A percentile compares a stretch with the other conserved stretches of the same genome.
These are phyloP conservation scores for Sonneratia alba DNA, from an alignment of 345 rosid genomes.

Conservation along the genomic window DNA sequence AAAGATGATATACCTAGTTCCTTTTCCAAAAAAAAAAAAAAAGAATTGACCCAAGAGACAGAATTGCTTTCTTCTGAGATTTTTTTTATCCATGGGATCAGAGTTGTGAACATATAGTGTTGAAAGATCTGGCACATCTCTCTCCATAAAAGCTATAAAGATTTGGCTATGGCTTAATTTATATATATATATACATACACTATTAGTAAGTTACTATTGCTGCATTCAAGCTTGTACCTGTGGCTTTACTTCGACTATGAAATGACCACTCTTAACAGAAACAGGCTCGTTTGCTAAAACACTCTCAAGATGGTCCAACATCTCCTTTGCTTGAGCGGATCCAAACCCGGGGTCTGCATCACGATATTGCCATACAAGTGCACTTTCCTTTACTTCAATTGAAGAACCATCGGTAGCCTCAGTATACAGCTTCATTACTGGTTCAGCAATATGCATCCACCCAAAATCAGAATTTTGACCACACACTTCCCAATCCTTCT, in stretches of 20 bases:
- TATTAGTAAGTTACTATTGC: neutral
- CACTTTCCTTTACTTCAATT: constrained; percentile 51
- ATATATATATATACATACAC: neutral
- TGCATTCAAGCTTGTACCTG: constrained; percentile 26
- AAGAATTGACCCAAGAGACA: too few relatives aligned
- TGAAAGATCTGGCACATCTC: too few relatives aligned
- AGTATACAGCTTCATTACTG: constrained; percentile 48
- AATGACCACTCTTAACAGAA: constrained; percentile 48
- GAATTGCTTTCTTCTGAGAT: too few relatives aligned
- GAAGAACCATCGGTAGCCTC: constrained; percentile 60
- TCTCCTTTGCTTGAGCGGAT: constrained; percentile 51
- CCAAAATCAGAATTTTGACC: constrained; percentile 36
- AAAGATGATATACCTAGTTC: too few relatives aligned
- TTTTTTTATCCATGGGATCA: too few relatives aligned
- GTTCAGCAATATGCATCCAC: constrained; percentile 45
- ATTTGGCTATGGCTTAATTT: neutral
- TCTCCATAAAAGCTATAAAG: too few relatives aligned
- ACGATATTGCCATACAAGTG: constrained; percentile 49
- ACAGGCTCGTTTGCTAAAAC: constrained; percentile 54
- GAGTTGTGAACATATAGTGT: too few relatives aligned
- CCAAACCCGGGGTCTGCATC: constrained; percentile 51
- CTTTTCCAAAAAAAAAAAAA: too few relatives aligned
- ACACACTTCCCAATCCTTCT: constrained; percentile 29
- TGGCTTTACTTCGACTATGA: constrained; percentile 54
- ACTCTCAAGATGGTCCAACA: constrained; percentile 54